A percentile compares a stretch with the other conserved stretches of the same genome.
Conservation (phyloP, 2,329 filamentous ascomycete genomes). For the Exophiala dermatitidis region DNA sequence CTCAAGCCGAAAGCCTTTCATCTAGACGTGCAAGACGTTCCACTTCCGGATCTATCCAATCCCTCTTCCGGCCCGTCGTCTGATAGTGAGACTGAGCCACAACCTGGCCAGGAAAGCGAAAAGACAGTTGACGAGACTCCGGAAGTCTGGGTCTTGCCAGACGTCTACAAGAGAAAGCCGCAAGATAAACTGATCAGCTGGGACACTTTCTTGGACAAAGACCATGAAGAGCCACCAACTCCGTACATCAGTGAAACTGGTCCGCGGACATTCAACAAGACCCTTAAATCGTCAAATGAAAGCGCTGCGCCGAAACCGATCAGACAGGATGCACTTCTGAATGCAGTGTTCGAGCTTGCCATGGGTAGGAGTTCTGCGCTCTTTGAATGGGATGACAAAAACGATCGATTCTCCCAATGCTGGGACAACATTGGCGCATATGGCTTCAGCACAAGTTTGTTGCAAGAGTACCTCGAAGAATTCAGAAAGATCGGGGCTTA, state of each 20-base stretch:
- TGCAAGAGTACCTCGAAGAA: conserved; percentile 8
- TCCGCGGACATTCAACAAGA: conserved; percentile 36
- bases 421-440: conserved; percentile 43
- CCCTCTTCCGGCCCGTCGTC: conserved; percentile 7
- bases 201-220: conserved; percentile 36
- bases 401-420: conserved; percentile 34
- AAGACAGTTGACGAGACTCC: conserved; percentile 24
- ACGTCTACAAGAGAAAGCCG: conserved; percentile 18
- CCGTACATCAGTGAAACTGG: conserved; percentile 41
- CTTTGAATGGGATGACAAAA: conserved; percentile 36
- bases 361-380: conserved; percentile 41
- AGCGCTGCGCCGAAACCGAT: conserved; percentile 19
- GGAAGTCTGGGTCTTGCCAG: conserved; percentile 34
- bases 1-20: conserved; percentile 11
- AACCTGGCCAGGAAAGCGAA: conserved; percentile 14
- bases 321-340: conserved; percentile 35
- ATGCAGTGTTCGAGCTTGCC: conserved; percentile 36
- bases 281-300: conserved; percentile 24
- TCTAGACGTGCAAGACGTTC: conserved; percentile 15
- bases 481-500: conserved; percentile 5
- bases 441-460: conserved; percentile 32
- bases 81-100: conserved; percentile 18
- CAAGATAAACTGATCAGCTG: conserved; percentile 32
- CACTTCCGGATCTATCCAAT: conserved; percentile 12
- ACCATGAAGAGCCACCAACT: conserved; percentile 31